A percentile compares a stretch with the other conserved stretches of the same genome.
These are phyloP conservation scores for Vicia sativa DNA, from an alignment of 306 rosid species.

Conservation along the genomic window DNA sequence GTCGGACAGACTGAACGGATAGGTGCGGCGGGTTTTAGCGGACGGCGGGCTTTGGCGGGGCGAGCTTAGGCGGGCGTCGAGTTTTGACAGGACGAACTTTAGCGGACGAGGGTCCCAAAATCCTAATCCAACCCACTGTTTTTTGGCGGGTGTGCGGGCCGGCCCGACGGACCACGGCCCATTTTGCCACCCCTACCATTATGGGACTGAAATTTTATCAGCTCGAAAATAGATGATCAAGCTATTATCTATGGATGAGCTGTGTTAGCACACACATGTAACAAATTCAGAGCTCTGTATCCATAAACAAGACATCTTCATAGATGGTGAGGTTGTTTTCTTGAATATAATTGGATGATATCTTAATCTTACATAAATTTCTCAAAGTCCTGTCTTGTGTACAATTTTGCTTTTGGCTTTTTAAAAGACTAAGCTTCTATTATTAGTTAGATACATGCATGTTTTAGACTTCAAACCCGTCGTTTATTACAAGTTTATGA, in stretches of 20 bases:
- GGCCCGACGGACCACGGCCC: too few species aligned
- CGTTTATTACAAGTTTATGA: not conserved
- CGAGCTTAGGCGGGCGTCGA: too few species aligned
- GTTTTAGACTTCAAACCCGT: slow-evolving; percentile 14
- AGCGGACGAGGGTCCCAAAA: too few species aligned
- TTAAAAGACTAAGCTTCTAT: too few species aligned
- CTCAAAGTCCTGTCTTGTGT: slow-evolving; percentile 22
- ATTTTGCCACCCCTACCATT: too few species aligned
- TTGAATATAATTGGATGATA: slow-evolving; percentile 12
- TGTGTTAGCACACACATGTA: not conserved
- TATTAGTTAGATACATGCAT: too few species aligned
- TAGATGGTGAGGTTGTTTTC: slow-evolving; percentile 3
- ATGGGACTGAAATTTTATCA: not conserved
- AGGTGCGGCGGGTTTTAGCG: too few species aligned
- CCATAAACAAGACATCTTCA: not conserved
- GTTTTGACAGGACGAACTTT: too few species aligned
- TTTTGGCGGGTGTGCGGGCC: too few species aligned
- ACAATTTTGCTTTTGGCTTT: not conserved
- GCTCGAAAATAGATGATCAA: slow-evolving; percentile 2
- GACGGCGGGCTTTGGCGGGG: too few species aligned
- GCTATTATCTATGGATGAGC: slow-evolving; percentile 16
- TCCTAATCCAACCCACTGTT: too few species aligned
- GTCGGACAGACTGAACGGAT: too few species aligned
- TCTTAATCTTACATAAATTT: not conserved
- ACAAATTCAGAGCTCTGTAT: slow-evolving; percentile 5